Conservation (phyloP, 2,329 filamentous ascomycete genomes). For the Venturia asperata region DNA sequence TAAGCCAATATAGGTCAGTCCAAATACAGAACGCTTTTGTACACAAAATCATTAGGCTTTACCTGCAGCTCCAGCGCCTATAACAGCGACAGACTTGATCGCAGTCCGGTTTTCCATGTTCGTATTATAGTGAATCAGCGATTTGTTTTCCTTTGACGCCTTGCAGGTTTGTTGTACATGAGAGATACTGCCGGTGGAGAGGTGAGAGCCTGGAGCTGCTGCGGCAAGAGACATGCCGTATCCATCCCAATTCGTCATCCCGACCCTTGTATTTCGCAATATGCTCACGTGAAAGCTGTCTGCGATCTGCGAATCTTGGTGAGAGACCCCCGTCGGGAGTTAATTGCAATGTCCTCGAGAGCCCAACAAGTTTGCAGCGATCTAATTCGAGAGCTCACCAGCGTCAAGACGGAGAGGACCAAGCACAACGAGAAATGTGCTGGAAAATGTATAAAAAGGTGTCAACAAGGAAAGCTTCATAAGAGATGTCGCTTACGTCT, state of each 20-base stretch:
- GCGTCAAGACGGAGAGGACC: background rate
- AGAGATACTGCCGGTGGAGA: background rate
- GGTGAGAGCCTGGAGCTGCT: background rate
- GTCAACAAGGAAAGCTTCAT: too few species aligned
- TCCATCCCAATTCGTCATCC: background rate
- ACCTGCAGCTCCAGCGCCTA: constrained; percentile 13
- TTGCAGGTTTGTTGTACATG: background rate
- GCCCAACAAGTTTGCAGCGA: background rate
- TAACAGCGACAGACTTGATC: constrained; percentile 11
- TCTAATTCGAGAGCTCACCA: background rate
- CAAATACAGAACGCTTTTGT: background rate
- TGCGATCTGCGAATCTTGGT: background rate
- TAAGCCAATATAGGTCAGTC: background rate
- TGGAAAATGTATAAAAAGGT: background rate
- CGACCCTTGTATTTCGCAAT: background rate
- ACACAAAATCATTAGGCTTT: background rate
- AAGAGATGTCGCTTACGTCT: too few species aligned
- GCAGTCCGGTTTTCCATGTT: background rate
- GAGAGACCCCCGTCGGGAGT: too few species aligned
- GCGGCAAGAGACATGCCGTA: background rate
- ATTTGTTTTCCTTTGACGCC: background rate
- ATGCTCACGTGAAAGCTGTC: background rate
- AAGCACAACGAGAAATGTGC: background rate
- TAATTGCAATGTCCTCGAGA: background rate
- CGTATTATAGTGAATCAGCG: too few species aligned